Evolutionary conservation across 805 yeast species (phyloP).

Genomic region (Pichia phayaonensis): DNA sequence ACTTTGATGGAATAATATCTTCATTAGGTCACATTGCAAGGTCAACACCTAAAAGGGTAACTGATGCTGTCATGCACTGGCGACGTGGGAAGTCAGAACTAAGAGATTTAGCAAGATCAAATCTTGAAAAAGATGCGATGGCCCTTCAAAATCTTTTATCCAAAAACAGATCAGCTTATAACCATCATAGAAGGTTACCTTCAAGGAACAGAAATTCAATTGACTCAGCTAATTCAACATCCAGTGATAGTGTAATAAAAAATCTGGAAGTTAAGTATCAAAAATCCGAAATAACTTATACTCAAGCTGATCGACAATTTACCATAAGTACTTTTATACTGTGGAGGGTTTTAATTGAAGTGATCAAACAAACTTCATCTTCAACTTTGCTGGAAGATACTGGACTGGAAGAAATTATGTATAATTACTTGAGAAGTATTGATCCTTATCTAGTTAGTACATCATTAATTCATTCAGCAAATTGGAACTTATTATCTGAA

Average conservation of each 20-base stretch:
- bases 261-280: constrained; percentile 24
- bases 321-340: constrained; percentile 79
- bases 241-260: constrained; percentile 9
- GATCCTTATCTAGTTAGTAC: constrained; percentile 67
- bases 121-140: constrained; percentile 35
- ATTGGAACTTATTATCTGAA: constrained; percentile 89
- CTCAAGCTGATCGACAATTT: constrained; percentile 81
- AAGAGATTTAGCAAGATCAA: constrained; percentile 55
- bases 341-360: constrained; percentile 87
- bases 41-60: constrained; percentile 87
- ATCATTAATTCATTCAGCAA: constrained; percentile 74
- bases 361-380: constrained; percentile 80
- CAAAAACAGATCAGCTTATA: background rate
- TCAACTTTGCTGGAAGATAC: constrained; percentile 69
- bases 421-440: constrained; percentile 78
- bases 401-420: constrained; percentile 86
- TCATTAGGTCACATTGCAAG: constrained; percentile 89
- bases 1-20: constrained; percentile 76
- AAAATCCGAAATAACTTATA: constrained; percentile 55
- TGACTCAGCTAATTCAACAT: background rate
- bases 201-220: constrained; percentile 15
- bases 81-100: constrained; percentile 87
- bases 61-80: constrained; percentile 98
- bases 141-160: constrained; percentile 17
- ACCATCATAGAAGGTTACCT: constrained; percentile 16